Conservation (phyloP, 2,329 filamentous ascomycete species). For the Apiospora marii region DNA sequence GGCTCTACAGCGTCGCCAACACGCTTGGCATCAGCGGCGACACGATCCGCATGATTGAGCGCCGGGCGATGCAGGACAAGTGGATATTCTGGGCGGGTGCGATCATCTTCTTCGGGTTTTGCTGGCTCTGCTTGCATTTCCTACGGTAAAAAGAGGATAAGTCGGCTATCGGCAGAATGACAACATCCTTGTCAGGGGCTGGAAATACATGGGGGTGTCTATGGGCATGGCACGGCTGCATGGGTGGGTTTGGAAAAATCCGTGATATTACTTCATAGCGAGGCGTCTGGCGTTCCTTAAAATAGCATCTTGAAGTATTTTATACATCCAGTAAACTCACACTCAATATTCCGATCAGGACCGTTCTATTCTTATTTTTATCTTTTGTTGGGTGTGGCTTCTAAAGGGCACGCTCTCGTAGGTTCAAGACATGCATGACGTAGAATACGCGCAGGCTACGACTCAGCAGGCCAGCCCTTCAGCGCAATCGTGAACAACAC, state of each 20-base stretch:
- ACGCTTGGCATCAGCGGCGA: conserved; percentile 93
- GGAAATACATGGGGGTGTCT: not conserved
- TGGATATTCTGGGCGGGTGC: conserved; percentile 96
- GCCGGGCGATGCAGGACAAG: conserved; percentile 92
- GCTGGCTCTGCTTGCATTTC: conserved; percentile 88
- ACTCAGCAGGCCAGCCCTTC: conserved; percentile 32
- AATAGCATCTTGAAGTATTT: conserved; percentile 17
- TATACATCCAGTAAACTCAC: conserved; percentile 1
- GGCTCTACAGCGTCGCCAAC: conserved; percentile 91
- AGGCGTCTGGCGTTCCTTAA: conserved; percentile 34
- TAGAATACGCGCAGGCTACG: not conserved
- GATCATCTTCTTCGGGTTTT: conserved; percentile 87
- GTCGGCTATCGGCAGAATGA: conserved; percentile 26
- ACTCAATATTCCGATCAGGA: not conserved
- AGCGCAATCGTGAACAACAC: conserved; percentile 81
- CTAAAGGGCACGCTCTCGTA: not conserved
- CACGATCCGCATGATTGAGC: conserved; percentile 95
- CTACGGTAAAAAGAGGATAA: conserved; percentile 61
- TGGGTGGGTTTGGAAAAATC: conserved; percentile 1
- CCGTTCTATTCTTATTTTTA: not conserved
- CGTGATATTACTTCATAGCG: conserved; percentile 32
- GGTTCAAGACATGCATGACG: conserved; percentile 2
- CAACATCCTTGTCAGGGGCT: conserved; percentile 15
- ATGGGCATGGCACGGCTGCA: conserved; percentile 17
- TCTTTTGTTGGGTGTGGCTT: not conserved